phyloP scores from a whole-genome alignment of 108 stramenopile genomes.

The Aurantiochytrium sp. region DNA sequence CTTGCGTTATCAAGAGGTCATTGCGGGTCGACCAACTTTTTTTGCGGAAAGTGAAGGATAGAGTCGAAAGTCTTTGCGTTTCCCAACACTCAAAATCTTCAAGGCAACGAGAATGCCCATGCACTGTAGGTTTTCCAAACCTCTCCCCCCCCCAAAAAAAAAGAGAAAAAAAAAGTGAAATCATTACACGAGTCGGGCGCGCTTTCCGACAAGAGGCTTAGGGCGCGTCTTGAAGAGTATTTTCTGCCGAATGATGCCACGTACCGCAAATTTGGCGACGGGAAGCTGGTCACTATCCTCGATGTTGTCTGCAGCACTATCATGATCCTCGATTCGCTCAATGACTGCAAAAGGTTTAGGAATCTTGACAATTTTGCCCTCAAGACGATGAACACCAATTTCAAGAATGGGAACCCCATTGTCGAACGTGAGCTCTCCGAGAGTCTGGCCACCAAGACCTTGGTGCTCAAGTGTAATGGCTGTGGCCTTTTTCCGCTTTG shows the following conservation, averaged over 20 bases:
- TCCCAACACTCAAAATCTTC: too few relatives aligned
- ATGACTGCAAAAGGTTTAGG: background rate
- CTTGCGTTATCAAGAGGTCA: too few relatives aligned
- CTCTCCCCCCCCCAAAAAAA: too few relatives aligned
- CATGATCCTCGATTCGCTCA: background rate
- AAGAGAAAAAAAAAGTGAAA: too few relatives aligned
- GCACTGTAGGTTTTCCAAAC: background rate
- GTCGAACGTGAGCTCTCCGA: background rate
- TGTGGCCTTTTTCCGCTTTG: too few relatives aligned
- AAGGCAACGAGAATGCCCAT: background rate
- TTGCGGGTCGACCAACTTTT: too few relatives aligned
- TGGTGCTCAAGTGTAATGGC: background rate
- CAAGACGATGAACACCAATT: background rate
- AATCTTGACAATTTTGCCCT: background rate
- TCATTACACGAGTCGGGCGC: background rate
- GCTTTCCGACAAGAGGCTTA: background rate
- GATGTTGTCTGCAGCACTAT: too few relatives aligned
- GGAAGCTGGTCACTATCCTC: too few relatives aligned
- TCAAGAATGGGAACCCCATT: background rate
- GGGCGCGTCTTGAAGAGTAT: background rate
- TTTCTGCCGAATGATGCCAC: background rate
- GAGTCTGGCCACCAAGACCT: background rate
- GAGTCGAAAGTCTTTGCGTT: too few relatives aligned
- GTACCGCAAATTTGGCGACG: background rate
- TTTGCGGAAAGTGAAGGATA: too few relatives aligned